Base-by-base conservation (phyloP, 2,329 filamentous ascomycete species). In the Nigrospora oryzae region DNA sequence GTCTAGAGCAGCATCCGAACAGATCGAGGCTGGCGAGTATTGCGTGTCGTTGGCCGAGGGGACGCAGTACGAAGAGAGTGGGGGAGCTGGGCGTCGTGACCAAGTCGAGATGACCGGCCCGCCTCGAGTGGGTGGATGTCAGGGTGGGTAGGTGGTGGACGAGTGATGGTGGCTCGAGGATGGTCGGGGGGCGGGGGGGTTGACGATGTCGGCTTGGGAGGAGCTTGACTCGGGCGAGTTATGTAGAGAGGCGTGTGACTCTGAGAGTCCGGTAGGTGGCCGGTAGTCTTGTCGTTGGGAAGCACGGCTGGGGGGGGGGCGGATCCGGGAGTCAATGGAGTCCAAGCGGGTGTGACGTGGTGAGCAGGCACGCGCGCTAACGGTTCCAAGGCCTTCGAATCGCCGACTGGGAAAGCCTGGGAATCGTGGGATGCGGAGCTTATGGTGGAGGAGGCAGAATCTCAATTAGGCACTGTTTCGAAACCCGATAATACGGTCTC, bases 191-290 rank as follows among this genome's bases (percentile, higher is more conserved):
- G 40, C 43, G 19, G 40, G 43, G 46, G 44, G 44, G 40, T 50
- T 49, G 52, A 36, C 40, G 33, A 36, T 36, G 36, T 31, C 33
- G 40, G 36, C 23, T 13, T 36, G 13, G 14, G 34, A 36, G 34
- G 47, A 39, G 36, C 57, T 51, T 56, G 56, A 57, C 54, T 68
- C 60, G 54, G 58, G 57, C 54, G 63, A 43, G 66, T 65, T 58
- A 67, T 63, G 63, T 58, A 60, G 63, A 65, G 56, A 62, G 69
- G 14, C 19, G 69, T 67, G 63, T 71, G 63, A 73, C 69, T 74
- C 70, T 66, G 67, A 62, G 48, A 50, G 48, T 43, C 47, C 53
- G 40, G 36, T 54, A 52, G 50, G 44, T 53, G 44, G 46, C 52
- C 52, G 42, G 48, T 42, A 46, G 47, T 49, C 46, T 50, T 50